Evolutionary conservation across 2,329 filamentous ascomycete genomes (phyloP).

Genomic region (Blumeria hordei): DNA sequence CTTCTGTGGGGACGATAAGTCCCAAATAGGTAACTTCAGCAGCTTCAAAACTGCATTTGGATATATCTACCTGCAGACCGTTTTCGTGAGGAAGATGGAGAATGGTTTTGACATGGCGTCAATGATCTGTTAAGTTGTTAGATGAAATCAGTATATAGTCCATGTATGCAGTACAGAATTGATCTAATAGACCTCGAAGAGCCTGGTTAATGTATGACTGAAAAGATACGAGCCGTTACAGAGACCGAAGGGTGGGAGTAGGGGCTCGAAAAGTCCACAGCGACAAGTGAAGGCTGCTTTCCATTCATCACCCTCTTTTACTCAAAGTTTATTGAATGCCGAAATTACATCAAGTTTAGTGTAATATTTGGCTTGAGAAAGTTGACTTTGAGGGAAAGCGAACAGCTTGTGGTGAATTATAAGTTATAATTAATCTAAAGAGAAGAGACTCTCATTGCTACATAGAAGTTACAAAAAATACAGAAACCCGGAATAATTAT

Average conservation of each 20-base stretch:
- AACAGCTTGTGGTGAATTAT: no score
- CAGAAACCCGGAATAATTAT: no score
- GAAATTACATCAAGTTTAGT: not conserved
- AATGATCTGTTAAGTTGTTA: not conserved
- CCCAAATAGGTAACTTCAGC: conserved; percentile 1
- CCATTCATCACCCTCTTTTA: not conserved
- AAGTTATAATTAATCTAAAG: no score
- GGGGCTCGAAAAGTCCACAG: not conserved
- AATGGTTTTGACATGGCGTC: conserved; percentile 1
- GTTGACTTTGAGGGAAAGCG: not conserved
- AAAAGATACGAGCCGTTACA: not conserved
- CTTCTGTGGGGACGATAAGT: not conserved
- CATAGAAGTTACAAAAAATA: no score
- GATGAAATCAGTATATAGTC: not conserved
- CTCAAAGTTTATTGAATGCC: not conserved
- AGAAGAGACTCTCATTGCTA: no score
- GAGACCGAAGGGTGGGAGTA: not conserved
- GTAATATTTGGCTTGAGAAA: not conserved
- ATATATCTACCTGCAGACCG: not conserved
- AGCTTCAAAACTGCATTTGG: conserved; percentile 1
- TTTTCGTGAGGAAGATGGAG: not conserved
- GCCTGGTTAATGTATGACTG: not conserved
- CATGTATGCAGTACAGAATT: not conserved
- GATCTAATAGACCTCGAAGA: not conserved
- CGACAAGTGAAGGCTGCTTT: not conserved